Evolutionary conservation across 2,329 filamentous ascomycete species (phyloP), one percentile per base, ranked within the genome.

Genomic region (Teratosphaeria nubilosa): DNA sequence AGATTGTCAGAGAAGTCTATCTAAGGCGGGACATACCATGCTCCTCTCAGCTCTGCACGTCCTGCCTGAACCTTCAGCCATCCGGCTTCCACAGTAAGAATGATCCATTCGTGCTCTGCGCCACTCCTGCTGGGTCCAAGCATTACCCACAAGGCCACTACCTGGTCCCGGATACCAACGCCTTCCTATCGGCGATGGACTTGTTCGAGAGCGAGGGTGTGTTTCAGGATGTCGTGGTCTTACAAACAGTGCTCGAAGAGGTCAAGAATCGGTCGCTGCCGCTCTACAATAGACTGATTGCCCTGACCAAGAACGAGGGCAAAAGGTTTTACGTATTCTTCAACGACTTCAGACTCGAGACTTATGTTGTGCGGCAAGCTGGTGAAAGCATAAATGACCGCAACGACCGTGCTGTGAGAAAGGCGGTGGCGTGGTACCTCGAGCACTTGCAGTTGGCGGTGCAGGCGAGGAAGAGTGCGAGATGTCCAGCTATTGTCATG

Each of bases 261-360:
- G 82, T 99, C 60, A 89, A 91, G 70, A 96, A 96, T 72, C 85
- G 91, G 66, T 97, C 92, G 13, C 75, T 97, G 61, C 94, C 94
- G 50, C 83, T 99, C 41, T 99, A 97, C 77, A 96, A 96, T 73
- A 88, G 94, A 45, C 79, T 99, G 54, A 84, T 97, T 64, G 86
- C 88, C 24, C 79, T 99, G 63, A 95, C 91, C 45, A 95, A 92
- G 75, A 96, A 92, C 69, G 91, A 96, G 67, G 91, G 95, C 64
- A 99, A 99, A 79, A 85, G 92, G 57, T 97, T 96, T 72, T 96
- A 97, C 70, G 90, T 99, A 56, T 99, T 99, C 73, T 97, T 97
- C 82, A 99, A 99, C 73, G 94, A 99, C 68, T 99, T 99, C 70
- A 84, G 92, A 55, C 79, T 91, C 45, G 95, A 99, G 73, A 99